Evolutionary conservation across 1,139 yeast species (phyloP), one percentile per base, ranked within the genome.

Genomic region (Wickerhamomyces sp.): DNA sequence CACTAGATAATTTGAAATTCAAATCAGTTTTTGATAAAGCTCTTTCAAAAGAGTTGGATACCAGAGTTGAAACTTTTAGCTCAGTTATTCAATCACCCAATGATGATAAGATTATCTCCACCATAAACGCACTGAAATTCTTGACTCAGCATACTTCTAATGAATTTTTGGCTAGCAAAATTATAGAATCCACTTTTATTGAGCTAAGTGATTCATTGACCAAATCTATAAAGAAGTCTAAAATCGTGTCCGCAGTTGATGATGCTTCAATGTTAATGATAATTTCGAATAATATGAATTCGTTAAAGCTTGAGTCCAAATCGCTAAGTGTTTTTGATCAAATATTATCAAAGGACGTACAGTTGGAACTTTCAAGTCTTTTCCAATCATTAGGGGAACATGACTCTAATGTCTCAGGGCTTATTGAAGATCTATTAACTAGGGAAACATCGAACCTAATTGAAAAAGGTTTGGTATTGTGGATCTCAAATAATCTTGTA

Each of bases 401-500:
- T 15, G 16, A 25, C 14, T 16, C n/a, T 4, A 35, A 48, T 25
- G 45, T 49, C 7, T 29, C 43, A 2, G 41, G 35, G 2, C 20
- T 44, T 8, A 43, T 51, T 29, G 48, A 47, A 28, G 39, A 44
- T 3, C 27, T 45, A n/a, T 22, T 60, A 1, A 42, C 51, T 2
- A 39, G 44, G n/a, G 40, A 40, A 2, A 36, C 37, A 10, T 36
- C 39, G 5, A 33, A 47, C 3, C 7, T 45, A 6, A 37, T 40
- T 29, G 50, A 50, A 28, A 57, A 47, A 32, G 40, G 57, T 0
- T 38, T 58, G 4, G 43, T 56, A 2, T 38, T 64, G 15, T 65
- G 68, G 68, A 45, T 61, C 3, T 42, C 60, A 1, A 52, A 57
- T 29, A 48, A 45, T 38, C 31, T 61, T 21, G 36, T 57, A n/a